A percentile compares a stretch with the other conserved stretches of the same genome.
Conservation (phyloP, 73 alveolate genomes). For the Paraurostyla sp. region DNA sequence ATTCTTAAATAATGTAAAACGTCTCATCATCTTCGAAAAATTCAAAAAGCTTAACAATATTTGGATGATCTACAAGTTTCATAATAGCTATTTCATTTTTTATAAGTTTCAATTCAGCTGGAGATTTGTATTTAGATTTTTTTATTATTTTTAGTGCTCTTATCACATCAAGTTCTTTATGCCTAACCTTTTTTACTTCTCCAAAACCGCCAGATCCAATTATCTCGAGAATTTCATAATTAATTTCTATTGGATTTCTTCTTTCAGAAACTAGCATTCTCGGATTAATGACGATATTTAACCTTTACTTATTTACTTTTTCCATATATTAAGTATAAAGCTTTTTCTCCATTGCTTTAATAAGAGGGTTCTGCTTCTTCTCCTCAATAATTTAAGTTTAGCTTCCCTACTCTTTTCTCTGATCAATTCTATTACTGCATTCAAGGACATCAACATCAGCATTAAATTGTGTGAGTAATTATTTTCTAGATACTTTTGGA, state of each 20-base stretch:
- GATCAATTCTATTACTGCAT: slow-evolving; percentile 18
- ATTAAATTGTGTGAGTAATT: not conserved
- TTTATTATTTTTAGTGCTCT: slow-evolving; percentile 71
- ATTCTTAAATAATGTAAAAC: slow-evolving; percentile 83
- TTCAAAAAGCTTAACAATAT: slow-evolving; percentile 88
- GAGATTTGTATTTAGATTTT: slow-evolving; percentile 50
- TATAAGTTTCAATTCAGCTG: slow-evolving; percentile 70
- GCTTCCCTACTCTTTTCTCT: not conserved
- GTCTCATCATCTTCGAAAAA: slow-evolving; percentile 78
- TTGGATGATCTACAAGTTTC: slow-evolving; percentile 84
- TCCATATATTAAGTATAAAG: not conserved
- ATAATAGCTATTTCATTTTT: slow-evolving; percentile 84
- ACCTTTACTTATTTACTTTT: not conserved
- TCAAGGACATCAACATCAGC: not conserved
- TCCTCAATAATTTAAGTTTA: not conserved
- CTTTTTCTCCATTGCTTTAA: not conserved
- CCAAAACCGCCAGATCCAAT: slow-evolving; percentile 56
- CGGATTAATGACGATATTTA: slow-evolving; percentile 36
- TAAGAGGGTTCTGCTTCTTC: not conserved
- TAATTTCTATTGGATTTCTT: not conserved
- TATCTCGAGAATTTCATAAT: slow-evolving; percentile 11
- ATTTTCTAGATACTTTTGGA: slow-evolving; percentile 11
- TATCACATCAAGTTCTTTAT: slow-evolving; percentile 49
- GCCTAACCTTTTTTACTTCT: slow-evolving; percentile 37
- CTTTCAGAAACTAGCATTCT: slow-evolving; percentile 49